phyloP scores from a whole-genome alignment of 225 moss, liverwort and hornwort genomes.

The Climacium dendroides region DNA sequence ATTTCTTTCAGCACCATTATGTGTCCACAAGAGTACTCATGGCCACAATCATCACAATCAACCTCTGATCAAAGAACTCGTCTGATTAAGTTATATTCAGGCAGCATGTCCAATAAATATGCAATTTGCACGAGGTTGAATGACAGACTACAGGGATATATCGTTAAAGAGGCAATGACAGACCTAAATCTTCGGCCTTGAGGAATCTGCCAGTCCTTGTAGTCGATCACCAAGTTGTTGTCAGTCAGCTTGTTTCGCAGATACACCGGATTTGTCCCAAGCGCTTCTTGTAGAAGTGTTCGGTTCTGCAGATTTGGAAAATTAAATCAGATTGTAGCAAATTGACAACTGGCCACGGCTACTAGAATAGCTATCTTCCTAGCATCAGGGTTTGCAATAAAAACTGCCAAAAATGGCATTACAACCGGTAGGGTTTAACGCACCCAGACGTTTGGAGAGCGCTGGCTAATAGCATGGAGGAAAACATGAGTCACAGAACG shows the following conservation, averaged over 20 bases:
- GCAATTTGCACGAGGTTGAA: neutral
- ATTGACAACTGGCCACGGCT: neutral
- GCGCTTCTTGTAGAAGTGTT: constrained; percentile 18
- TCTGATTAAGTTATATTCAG: neutral
- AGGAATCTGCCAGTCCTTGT: constrained; percentile 72
- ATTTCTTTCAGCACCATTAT: neutral
- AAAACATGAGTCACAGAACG: neutral
- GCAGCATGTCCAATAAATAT: neutral
- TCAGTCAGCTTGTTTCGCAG: constrained; percentile 61
- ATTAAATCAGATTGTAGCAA: neutral
- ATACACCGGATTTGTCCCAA: constrained; percentile 46
- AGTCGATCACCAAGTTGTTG: constrained; percentile 46
- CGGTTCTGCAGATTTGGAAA: constrained; percentile 15
- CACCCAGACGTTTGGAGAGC: neutral
- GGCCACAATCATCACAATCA: neutral
- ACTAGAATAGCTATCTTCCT: neutral
- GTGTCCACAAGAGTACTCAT: neutral
- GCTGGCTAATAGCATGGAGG: neutral
- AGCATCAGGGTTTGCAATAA: neutral
- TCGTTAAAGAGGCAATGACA: neutral
- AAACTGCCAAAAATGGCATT: neutral
- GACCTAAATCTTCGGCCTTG: constrained; percentile 68
- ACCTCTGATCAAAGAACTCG: neutral
- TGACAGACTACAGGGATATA: neutral
- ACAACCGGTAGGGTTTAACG: neutral